Percentiles rank a stretch among this genome's conserved stretches.
phyloP scores from a whole-genome alignment of 768 basidiomycete species.

The Amanita thiersii region DNA sequence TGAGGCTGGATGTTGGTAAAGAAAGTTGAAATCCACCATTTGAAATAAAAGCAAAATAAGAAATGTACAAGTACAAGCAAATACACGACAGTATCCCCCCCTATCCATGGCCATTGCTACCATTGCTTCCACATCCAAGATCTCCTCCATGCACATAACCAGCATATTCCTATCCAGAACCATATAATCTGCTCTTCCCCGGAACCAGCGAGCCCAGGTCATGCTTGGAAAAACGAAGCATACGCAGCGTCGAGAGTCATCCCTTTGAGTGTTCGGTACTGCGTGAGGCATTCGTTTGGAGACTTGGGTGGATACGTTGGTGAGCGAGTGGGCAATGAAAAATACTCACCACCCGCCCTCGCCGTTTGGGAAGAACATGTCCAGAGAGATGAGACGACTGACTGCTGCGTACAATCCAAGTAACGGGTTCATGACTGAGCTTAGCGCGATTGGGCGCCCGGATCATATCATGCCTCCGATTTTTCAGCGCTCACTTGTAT shows the following conservation, averaged over 20 bases:
- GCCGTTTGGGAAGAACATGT: constrained; percentile 80
- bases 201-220: constrained; percentile 61
- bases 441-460: too few relatives aligned
- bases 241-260: constrained; percentile 90
- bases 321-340: background rate
- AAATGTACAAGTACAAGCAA: too few relatives aligned
- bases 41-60: too few relatives aligned
- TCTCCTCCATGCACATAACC: constrained; percentile 48
- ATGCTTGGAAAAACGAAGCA: constrained; percentile 74
- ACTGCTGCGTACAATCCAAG: constrained; percentile 88
- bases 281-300: constrained; percentile 63
- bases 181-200: constrained; percentile 88
- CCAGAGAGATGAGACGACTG: constrained; percentile 55
- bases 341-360: constrained; percentile 64
- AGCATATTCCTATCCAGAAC: constrained; percentile 78
- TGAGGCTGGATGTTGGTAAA: too few relatives aligned
- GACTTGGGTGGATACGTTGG: constrained; percentile 42
- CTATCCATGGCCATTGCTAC: constrained; percentile 81
- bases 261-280: constrained; percentile 78
- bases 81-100: too few relatives aligned
- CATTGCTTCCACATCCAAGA: constrained; percentile 55
- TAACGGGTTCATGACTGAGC: constrained; percentile 83
- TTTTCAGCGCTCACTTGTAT: constrained; percentile 62
- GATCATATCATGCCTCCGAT: constrained; percentile 46
- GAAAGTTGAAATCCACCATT: too few relatives aligned